phyloP scores from a whole-genome alignment of 2,329 filamentous ascomycete genomes.

The Nemania sp. region DNA sequence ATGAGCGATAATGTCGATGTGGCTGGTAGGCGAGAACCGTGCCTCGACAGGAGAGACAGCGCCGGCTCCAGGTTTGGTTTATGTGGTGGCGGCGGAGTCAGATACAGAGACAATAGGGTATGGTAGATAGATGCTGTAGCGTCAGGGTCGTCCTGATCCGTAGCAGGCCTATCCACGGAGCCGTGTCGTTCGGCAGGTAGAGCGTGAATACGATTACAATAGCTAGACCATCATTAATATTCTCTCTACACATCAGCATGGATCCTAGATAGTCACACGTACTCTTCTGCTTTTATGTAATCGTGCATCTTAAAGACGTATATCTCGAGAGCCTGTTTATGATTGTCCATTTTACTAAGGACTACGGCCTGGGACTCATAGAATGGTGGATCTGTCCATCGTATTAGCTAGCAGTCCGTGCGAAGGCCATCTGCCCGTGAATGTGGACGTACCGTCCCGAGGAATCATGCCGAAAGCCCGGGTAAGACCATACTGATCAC shows the following conservation, averaged over 20 bases:
- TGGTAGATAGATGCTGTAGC: conserved; percentile 86
- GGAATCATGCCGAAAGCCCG: conserved; percentile 83
- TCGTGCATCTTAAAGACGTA: conserved; percentile 95
- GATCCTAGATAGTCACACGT: conserved; percentile 51
- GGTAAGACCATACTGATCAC: conserved; percentile 82
- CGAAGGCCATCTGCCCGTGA: not conserved
- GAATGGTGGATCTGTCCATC: conserved; percentile 77
- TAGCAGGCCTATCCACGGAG: conserved; percentile 46
- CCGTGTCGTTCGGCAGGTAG: conserved; percentile 42
- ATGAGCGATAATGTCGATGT: conserved; percentile 88
- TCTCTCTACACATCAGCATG: not conserved
- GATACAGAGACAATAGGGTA: conserved; percentile 87
- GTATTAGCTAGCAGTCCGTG: conserved; percentile 37
- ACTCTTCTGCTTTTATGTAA: conserved; percentile 93
- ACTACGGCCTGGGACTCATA: conserved; percentile 92
- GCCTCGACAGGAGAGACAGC: conserved; percentile 86
- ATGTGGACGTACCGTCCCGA: conserved; percentile 70
- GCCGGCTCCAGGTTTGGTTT: conserved; percentile 81
- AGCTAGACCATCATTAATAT: conserved; percentile 60
- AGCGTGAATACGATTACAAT: conserved; percentile 86
- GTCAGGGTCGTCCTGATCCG: conserved; percentile 60
- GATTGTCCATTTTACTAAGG: conserved; percentile 92
- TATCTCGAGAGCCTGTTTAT: conserved; percentile 95
- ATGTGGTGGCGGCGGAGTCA: conserved; percentile 81
- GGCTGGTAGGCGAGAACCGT: conserved; percentile 91